These are phyloP conservation scores for Ganoderma lucidum DNA, from an alignment of 1,284 basidiomycete genomes.

Conservation along the genomic window DNA sequence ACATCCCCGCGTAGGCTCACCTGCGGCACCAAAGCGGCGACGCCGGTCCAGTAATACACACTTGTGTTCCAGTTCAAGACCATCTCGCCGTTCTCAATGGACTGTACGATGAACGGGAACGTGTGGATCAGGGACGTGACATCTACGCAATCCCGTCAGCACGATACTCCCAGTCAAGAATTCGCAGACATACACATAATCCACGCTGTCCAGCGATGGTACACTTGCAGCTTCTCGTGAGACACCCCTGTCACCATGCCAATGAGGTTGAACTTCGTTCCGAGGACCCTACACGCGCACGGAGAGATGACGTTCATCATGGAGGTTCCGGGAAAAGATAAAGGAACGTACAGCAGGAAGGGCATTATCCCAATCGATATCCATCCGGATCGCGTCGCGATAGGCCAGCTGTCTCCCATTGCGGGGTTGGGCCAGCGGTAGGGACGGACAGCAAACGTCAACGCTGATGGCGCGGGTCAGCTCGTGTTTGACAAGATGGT, in stretches of 20 bases:
- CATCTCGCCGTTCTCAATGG: constrained; percentile 37
- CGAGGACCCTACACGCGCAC: constrained; percentile 40
- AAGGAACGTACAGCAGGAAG: constrained; percentile 43
- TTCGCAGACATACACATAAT: constrained; percentile 43
- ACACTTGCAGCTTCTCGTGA: constrained; percentile 55
- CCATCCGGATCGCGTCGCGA: constrained; percentile 48
- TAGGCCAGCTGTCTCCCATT: constrained; percentile 48
- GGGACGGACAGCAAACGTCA: constrained; percentile 43
- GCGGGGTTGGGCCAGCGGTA: constrained; percentile 46
- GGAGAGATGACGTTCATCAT: background rate
- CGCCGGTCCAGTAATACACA: constrained; percentile 46
- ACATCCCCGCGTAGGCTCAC: constrained; percentile 14
- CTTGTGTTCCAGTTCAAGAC: constrained; percentile 30
- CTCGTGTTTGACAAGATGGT: background rate
- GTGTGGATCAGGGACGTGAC: constrained; percentile 48
- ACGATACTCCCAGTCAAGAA: constrained; percentile 17
- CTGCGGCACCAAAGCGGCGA: constrained; percentile 49
- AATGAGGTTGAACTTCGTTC: constrained; percentile 51
- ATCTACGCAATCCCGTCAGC: constrained; percentile 30
- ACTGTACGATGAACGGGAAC: constrained; percentile 44
- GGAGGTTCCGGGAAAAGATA: background rate
- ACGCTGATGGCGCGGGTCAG: constrained; percentile 30
- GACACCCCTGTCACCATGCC: constrained; percentile 48
- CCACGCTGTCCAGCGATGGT: constrained; percentile 50
- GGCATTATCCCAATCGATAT: constrained; percentile 46